Evolutionary conservation across 805 yeast species (phyloP), one percentile per base, ranked within the genome.

Genomic region (Saccharomycopsis sp.): DNA sequence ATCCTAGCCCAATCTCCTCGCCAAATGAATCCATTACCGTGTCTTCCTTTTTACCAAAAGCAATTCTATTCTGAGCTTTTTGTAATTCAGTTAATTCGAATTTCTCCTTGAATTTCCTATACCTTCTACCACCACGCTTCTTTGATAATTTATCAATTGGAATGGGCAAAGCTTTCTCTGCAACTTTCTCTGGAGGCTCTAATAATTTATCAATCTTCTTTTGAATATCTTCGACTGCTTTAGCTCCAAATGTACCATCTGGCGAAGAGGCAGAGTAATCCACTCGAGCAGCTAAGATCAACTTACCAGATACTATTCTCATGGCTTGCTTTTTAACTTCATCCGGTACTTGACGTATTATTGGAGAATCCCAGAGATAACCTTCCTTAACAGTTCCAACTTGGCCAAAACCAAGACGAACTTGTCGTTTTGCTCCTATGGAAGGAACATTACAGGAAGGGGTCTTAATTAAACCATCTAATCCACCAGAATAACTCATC

Each of bases 401-500:
- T 9, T 65, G 61, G 4, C 76, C 74, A 37, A 66, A 58, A 0
- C 68, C 70, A 16, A 65, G 56, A 0, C 66, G 59, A 46, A 59
- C 53, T 33, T 62, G 60, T 42, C 71, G 62, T 35, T 70, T 71
- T 11, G 74, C 73, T 0, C 96, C 96, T 39, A 86, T 64, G 0
- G 94, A 76, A 0, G 95, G 79, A 19, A 90, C 56, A 57, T 90
- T 90, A 55, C 97, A 85, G 3, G 95, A 71, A 0, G 96, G 96
- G 0, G 85, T 75, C 24, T 61, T 64, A 2, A 87, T 76, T 7
- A 90, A 63, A 4, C 75, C 79, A 9, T 64, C 64, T 3, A 90
- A 59, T 0, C 95, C 87, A 2, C 95, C 94, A 1, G 75, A 65
- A 14, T 73, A 67, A 1, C 85, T 73, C 20, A 90, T 63, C 14